These are phyloP conservation scores for Dianthus caryophyllus DNA, from an alignment of 148 eudicot genomes.

Conservation along the genomic window DNA sequence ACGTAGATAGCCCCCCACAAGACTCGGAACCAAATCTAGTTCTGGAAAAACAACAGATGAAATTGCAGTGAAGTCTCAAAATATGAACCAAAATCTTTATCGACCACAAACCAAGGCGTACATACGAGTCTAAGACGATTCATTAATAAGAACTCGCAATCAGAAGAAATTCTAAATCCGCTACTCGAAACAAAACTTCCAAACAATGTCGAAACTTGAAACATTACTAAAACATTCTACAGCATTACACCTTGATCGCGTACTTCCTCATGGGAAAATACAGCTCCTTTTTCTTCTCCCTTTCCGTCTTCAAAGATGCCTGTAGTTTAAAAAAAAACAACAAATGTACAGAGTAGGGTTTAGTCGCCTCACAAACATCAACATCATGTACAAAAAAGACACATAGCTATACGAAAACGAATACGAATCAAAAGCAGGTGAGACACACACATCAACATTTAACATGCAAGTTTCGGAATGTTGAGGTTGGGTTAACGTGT, in stretches of 20 bases:
- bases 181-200: constrained; percentile 17
- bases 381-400: no score
- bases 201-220: neutral
- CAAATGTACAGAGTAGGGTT: neutral
- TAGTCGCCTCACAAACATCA: neutral
- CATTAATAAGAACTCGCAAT: neutral
- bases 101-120: neutral
- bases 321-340: constrained; percentile 18
- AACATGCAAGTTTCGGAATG: no score
- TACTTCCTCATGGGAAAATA: constrained; percentile 65
- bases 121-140: neutral
- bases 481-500: no score
- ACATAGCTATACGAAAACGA: neutral
- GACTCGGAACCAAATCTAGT: no score
- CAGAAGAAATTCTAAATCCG: neutral
- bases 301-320: constrained; percentile 65
- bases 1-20: no score
- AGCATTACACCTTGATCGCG: constrained; percentile 46
- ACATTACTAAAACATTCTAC: constrained; percentile 8
- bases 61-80: no score
- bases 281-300: constrained; percentile 58
- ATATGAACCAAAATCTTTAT: neutral
- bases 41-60: no score
- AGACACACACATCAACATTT: no score
- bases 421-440: no score